Evolutionary conservation across 2,329 filamentous ascomycete species (phyloP), one percentile per base, ranked within the genome.

Genomic region (Xenoacremonium recifei): DNA sequence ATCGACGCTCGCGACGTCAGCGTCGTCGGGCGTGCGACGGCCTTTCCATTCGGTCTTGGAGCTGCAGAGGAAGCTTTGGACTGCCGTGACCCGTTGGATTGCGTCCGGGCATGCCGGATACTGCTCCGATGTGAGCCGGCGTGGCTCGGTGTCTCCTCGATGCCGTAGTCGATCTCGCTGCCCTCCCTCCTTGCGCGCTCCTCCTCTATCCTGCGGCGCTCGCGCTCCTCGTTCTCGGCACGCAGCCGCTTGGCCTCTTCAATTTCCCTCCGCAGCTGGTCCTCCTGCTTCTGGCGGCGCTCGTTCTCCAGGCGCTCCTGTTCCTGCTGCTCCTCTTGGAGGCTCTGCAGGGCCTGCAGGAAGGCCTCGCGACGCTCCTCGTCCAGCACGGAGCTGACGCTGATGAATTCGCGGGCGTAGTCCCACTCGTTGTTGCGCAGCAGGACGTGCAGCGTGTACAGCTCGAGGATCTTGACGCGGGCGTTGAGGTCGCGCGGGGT

Each of bases 361-460:
- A 97, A 96, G 1, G 88, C 84, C 56, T 97, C 89, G 49, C 89
- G 83, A 33, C 89, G 81, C 69, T 97, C 93, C 39, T 96, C 92
- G 62, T 97, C 92, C 2, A 99, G 76, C 19, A 96, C 82, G 35
- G 92, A 84, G 63, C 84, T 93, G 59, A 89, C 81, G 57, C 77
- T 82, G 59, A 97, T 95, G 64, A 97, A 97, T 55, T 95, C 88
- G 45, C 82, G 80, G 4, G 93, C 89, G 57, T 96, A 96, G 44
- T 96, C 89, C 93, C 93, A 99, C 68, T 97, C 90, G 42, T 89
- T 84, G 55, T 96, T 97, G 39, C 89, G 80, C 5, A 92, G 83
- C n/a, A 99, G 80, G 6, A 97, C 89, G 61, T 99, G 93, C 4
- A 99, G 77, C 1, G 90, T 95, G 65, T 96, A 99, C 7, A 99